A percentile compares a stretch with the other conserved stretches of the same genome.
phyloP scores from a whole-genome alignment of 2,329 filamentous ascomycete genomes.

The Hypoxylon sp. region DNA sequence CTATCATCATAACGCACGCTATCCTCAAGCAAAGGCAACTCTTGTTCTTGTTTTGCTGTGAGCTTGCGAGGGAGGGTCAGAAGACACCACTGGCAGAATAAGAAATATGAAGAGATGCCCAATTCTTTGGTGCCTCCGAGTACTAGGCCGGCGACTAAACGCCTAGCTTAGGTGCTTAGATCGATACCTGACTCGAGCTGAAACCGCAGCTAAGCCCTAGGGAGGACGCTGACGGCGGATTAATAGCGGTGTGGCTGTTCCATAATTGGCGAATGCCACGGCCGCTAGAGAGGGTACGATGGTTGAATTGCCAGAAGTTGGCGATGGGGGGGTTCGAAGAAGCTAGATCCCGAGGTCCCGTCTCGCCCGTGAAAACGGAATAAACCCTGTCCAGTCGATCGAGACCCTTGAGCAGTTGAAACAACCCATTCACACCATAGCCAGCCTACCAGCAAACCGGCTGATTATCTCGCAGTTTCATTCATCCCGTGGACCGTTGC shows the following conservation, averaged over 20 bases:
- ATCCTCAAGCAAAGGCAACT: background rate
- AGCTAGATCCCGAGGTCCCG: too few relatives aligned
- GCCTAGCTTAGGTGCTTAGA: too few relatives aligned
- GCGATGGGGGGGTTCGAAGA: slow-evolving; percentile 10
- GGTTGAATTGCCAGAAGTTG: slow-evolving; percentile 6
- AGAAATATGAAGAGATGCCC: slow-evolving; percentile 13
- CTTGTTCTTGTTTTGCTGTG: background rate
- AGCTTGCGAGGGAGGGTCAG: slow-evolving; percentile 17
- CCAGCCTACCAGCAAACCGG: slow-evolving; percentile 25
- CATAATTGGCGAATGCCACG: slow-evolving; percentile 14
- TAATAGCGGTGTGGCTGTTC: slow-evolving; percentile 32
- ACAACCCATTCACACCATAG: slow-evolving; percentile 27
- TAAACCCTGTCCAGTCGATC: slow-evolving; percentile 16
- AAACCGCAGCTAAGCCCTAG: slow-evolving; percentile 28
- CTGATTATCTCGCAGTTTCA: slow-evolving; percentile 33
- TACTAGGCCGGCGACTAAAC: too few relatives aligned
- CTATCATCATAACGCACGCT: background rate
- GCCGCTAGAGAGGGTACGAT: slow-evolving; percentile 11
- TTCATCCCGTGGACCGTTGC: slow-evolving; percentile 14
- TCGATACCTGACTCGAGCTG: too few relatives aligned
- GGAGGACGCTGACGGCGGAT: slow-evolving; percentile 21
- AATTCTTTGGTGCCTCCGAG: slow-evolving; percentile 7
- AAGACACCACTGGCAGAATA: slow-evolving; percentile 10
- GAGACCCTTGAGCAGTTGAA: slow-evolving; percentile 27
- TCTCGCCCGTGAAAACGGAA: slow-evolving; percentile 14